Conservation (phyloP, 129 eudicot genomes). For the Chrysanthemum seticuspe region DNA sequence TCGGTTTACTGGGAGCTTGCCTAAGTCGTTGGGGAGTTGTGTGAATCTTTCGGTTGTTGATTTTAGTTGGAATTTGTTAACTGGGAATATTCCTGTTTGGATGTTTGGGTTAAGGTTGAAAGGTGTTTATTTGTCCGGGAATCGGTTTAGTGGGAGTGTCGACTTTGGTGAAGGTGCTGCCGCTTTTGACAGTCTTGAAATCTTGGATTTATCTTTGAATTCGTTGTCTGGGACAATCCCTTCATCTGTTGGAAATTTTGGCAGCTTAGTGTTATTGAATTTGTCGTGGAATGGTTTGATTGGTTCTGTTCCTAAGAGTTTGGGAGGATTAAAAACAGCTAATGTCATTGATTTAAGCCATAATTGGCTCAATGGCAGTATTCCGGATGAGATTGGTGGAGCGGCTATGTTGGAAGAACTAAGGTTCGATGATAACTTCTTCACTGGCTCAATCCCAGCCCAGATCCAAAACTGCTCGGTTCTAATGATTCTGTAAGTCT, state of each 20-base stretch:
- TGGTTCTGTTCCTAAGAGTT: constrained; percentile 61
- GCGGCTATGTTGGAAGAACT: constrained; percentile 53
- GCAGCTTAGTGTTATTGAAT: constrained; percentile 58
- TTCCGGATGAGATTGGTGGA: constrained; percentile 67
- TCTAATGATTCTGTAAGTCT: constrained; percentile 70
- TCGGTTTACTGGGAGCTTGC: constrained; percentile 59
- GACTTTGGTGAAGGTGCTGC: constrained; percentile 34
- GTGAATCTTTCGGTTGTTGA: constrained; percentile 50
- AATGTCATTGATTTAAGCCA: constrained; percentile 64
- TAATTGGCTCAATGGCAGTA: constrained; percentile 67
- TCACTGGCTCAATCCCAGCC: constrained; percentile 61
- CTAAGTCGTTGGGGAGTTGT: constrained; percentile 57
- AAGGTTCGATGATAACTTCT: constrained; percentile 54
- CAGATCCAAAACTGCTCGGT: constrained; percentile 67
- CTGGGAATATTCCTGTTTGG: constrained; percentile 72
- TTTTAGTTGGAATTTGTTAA: constrained; percentile 52
- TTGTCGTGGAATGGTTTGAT: constrained; percentile 53
- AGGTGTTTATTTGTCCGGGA: constrained; percentile 51
- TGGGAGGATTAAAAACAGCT: constrained; percentile 56
- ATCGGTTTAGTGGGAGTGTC: constrained; percentile 53
- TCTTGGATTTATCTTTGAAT: constrained; percentile 79
- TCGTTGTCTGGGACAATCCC: constrained; percentile 67
- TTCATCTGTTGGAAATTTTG: constrained; percentile 49
- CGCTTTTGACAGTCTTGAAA: constrained; percentile 54
- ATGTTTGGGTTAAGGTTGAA: constrained; percentile 49